Percentiles rank a stretch among this genome's conserved stretches.
Conservation (phyloP, 176 grass and related monocot genomes). For the Pharus latifolius region DNA sequence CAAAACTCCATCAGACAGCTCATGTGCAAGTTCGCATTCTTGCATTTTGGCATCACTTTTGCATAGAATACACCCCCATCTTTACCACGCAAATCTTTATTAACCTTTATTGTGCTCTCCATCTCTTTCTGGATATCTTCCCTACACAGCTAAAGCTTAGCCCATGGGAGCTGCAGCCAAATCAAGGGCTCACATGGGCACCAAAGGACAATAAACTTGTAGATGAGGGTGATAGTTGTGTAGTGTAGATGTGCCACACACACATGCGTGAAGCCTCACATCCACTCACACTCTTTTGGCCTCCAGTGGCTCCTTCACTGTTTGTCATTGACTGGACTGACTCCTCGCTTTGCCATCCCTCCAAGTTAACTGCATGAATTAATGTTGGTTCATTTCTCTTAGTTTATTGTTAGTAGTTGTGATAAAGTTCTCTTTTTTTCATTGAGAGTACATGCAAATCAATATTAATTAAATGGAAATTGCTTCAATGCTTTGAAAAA, state of each 20-base stretch:
- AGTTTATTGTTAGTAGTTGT: too few relatives aligned
- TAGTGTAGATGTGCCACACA: neutral
- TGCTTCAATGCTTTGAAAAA: too few relatives aligned
- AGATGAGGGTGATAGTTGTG: neutral
- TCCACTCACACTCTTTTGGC: neutral
- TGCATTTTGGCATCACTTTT: too few relatives aligned
- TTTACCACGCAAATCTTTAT: constrained; percentile 12
- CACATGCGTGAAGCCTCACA: neutral
- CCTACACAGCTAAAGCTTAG: constrained; percentile 17
- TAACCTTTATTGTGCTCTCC: neutral
- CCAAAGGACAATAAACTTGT: constrained; percentile 9
- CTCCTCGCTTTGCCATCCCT: neutral
- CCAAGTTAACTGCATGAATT: too few relatives aligned
- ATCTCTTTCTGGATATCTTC: constrained; percentile 16
- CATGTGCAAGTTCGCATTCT: too few relatives aligned
- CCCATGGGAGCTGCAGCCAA: constrained; percentile 19
- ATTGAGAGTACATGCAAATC: too few relatives aligned
- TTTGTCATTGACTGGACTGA: neutral
- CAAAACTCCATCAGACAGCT: too few relatives aligned
- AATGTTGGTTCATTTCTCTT: too few relatives aligned
- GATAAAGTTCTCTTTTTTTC: too few relatives aligned
- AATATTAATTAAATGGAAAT: too few relatives aligned
- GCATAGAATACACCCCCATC: too few relatives aligned
- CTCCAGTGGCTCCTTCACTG: constrained; percentile 10
- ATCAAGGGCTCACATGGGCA: constrained; percentile 31